Conservation (phyloP, 768 basidiomycete species). For the Tulasnella sp. region DNA sequence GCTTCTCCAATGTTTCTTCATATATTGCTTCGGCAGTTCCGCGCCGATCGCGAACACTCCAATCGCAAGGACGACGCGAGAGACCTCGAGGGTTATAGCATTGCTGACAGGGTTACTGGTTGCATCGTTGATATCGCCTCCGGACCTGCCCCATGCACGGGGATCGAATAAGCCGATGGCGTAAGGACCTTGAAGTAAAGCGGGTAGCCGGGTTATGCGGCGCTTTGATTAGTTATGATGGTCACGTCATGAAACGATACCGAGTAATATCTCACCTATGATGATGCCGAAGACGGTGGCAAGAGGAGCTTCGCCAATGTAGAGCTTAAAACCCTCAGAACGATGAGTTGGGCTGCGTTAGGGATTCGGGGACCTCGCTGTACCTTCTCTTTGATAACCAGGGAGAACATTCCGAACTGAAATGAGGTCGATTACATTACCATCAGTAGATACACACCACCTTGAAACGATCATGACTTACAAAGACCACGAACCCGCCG, state of each 20-base stretch:
- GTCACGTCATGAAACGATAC: constrained; percentile 4
- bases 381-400: constrained; percentile 80
- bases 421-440: not conserved
- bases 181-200: constrained; percentile 51
- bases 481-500: constrained; percentile 71
- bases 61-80: constrained; percentile 86
- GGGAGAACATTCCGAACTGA: constrained; percentile 91
- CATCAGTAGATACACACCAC: not conserved
- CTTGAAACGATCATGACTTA: constrained; percentile 28
- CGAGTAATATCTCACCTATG: constrained; percentile 44
- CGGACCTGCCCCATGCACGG: constrained; percentile 45
- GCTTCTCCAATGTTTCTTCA: constrained; percentile 86
- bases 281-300: constrained; percentile 90
- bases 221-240: no score
- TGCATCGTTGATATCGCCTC: constrained; percentile 27
- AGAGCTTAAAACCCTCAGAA: constrained; percentile 40
- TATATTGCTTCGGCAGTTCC: constrained; percentile 92
- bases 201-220: no score
- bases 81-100: constrained; percentile 80
- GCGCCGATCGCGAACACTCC: constrained; percentile 98
- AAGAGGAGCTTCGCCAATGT: constrained; percentile 94
- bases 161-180: constrained; percentile 75
- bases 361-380: constrained; percentile 18
- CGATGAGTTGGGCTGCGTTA: not conserved
- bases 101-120: constrained; percentile 33